Percentiles rank a stretch among this genome's conserved stretches.
These are phyloP conservation scores for Ophiocordyceps camponoti-floridani DNA, from an alignment of 2,329 filamentous ascomycete species.

Conservation along the genomic window DNA sequence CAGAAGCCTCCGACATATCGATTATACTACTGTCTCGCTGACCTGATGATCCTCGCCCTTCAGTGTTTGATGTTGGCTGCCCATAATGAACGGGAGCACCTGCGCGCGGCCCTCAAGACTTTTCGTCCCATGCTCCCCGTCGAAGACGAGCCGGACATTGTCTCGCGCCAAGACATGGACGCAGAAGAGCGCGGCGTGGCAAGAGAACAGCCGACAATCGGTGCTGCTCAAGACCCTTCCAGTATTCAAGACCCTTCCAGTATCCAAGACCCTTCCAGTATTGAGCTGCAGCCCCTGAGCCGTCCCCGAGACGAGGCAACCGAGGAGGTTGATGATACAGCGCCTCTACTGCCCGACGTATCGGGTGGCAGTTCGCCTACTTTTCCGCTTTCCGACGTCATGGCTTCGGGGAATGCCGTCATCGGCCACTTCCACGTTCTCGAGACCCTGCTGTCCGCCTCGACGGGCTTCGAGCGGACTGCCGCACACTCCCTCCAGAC, in stretches of 20 bases:
- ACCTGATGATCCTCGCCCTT: slow-evolving; percentile 34
- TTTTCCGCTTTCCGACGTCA: slow-evolving; percentile 25
- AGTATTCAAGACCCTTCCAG: slow-evolving; percentile 23
- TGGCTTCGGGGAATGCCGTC: slow-evolving; percentile 36
- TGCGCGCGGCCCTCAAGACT: slow-evolving; percentile 28
- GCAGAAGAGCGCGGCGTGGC: slow-evolving; percentile 36
- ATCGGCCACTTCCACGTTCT: slow-evolving; percentile 35
- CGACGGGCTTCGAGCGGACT: slow-evolving; percentile 25
- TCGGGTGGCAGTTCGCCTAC: slow-evolving; percentile 12
- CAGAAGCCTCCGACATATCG: slow-evolving; percentile 43
- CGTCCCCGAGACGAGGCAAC: slow-evolving; percentile 8
- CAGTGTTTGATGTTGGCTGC: slow-evolving; percentile 49
- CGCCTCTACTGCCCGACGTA: slow-evolving; percentile 9
- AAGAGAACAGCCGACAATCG: slow-evolving; percentile 18
- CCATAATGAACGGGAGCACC: slow-evolving; percentile 39
- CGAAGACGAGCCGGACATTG: slow-evolving; percentile 9
- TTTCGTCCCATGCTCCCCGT: slow-evolving; percentile 15
- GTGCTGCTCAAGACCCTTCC: slow-evolving; percentile 19
- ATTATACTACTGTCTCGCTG: slow-evolving; percentile 34
- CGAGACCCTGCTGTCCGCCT: slow-evolving; percentile 28
- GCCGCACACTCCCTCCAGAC: slow-evolving; percentile 33
- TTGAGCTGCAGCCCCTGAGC: slow-evolving; percentile 23
- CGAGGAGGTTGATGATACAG: slow-evolving; percentile 11
- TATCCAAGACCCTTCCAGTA: slow-evolving; percentile 22
- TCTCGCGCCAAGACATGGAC: slow-evolving; percentile 30